These are phyloP conservation scores for Phytopythium vexans DNA, from an alignment of 352 stramenopile species.

Conservation along the genomic window DNA sequence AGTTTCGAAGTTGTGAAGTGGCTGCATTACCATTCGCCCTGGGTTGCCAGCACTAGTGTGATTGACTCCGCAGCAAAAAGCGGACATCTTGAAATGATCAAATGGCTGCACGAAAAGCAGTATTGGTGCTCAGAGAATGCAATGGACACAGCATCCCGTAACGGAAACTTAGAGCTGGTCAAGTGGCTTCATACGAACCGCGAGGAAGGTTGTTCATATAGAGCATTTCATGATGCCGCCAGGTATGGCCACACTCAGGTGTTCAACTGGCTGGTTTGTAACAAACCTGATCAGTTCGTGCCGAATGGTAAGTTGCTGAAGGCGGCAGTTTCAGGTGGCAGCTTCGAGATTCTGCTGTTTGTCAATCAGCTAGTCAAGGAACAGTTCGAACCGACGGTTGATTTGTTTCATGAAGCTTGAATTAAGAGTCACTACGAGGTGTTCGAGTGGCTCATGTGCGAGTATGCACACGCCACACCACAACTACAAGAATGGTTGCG, in stretches of 20 bases:
- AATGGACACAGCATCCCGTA: conserved; percentile 3
- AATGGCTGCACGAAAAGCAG: conserved; percentile 12
- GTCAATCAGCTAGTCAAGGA: too few species aligned
- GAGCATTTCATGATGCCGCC: conserved; percentile 6
- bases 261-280: too few species aligned
- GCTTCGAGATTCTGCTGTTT: too few species aligned
- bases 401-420: too few species aligned
- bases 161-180: conserved; percentile 10
- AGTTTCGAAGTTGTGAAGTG: background rate
- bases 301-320: too few species aligned
- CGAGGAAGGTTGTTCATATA: conserved; percentile 2
- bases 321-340: too few species aligned
- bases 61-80: conserved; percentile 10
- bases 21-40: background rate
- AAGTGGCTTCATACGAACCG: conserved; percentile 8
- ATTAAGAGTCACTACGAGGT: too few species aligned
- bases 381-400: too few species aligned
- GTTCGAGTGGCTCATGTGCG: too few species aligned
- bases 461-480: too few species aligned
- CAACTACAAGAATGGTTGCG: too few species aligned
- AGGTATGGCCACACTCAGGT: conserved; percentile 3
- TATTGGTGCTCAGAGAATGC: background rate
- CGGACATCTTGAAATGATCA: conserved; percentile 11
- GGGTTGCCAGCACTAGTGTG: background rate
- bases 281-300: too few species aligned